These are phyloP conservation scores for Ustilago esculenta DNA, from an alignment of 1,284 basidiomycete species.

Conservation along the genomic window DNA sequence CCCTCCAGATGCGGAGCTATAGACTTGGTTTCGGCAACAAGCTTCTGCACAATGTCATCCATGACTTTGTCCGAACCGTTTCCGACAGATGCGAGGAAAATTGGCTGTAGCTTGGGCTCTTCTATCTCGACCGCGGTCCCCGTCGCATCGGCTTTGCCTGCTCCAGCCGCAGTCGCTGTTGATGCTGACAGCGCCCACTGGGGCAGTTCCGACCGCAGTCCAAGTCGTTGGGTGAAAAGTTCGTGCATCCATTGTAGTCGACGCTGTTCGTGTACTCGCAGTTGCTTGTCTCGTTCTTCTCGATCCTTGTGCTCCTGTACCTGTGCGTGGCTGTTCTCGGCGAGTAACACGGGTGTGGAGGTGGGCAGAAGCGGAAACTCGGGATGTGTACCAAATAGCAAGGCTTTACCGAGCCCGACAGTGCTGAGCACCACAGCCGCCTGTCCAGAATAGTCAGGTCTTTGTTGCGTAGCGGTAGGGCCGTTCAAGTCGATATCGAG, in stretches of 20 bases:
- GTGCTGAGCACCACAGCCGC: conserved; percentile 72
- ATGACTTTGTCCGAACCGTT: neutral
- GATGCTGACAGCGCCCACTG: conserved; percentile 16
- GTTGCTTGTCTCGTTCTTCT: conserved; percentile 17
- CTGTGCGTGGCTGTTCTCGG: conserved; percentile 17
- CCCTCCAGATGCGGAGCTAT: conserved; percentile 8
- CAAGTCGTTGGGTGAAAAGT: conserved; percentile 22
- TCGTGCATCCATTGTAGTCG: conserved; percentile 35
- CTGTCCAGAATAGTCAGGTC: conserved; percentile 42
- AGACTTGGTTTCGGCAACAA: conserved; percentile 10
- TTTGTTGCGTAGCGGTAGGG: neutral
- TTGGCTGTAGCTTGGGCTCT: conserved; percentile 39
- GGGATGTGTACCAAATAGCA: conserved; percentile 75
- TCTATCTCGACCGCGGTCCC: conserved; percentile 20
- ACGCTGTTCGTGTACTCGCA: conserved; percentile 28
- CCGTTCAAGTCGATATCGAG: conserved; percentile 34
- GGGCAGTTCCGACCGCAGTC: conserved; percentile 36
- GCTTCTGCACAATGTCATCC: conserved; percentile 12
- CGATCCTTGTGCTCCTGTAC: conserved; percentile 13
- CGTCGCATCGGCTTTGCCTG: neutral
- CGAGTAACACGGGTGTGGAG: conserved; percentile 35
- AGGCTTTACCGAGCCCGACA: conserved; percentile 73
- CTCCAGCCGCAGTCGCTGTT: neutral
- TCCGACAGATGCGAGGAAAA: conserved; percentile 28
- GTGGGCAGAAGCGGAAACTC: conserved; percentile 72